These are phyloP conservation scores for Fusarium sulawesiense DNA, from an alignment of 2,329 filamentous ascomycete species.

Conservation along the genomic window DNA sequence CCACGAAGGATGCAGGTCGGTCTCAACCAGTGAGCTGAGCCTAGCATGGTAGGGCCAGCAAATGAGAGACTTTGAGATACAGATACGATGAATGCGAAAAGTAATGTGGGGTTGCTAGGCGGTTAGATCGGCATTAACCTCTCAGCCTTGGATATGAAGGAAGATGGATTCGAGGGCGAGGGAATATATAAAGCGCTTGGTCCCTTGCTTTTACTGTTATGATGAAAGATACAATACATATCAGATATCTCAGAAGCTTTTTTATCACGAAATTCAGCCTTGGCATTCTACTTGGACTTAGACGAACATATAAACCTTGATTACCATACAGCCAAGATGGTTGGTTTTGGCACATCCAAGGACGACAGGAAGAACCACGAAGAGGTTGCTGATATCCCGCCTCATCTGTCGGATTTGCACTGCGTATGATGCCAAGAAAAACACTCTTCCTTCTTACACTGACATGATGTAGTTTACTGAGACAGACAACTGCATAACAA, in stretches of 20 bases:
- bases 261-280: background rate
- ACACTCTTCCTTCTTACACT: background rate
- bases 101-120: background rate
- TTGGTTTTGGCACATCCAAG: slow-evolving; percentile 39
- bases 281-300: background rate
- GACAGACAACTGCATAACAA: slow-evolving; percentile 70
- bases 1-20: slow-evolving; percentile 12
- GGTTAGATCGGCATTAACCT: slow-evolving; percentile 8
- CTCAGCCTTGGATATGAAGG: slow-evolving; percentile 3
- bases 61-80: background rate
- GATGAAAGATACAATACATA: background rate
- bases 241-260: background rate
- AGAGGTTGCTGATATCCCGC: slow-evolving; percentile 53
- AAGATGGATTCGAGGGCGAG: background rate
- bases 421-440: slow-evolving; percentile 49
- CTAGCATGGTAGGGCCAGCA: slow-evolving; percentile 2
- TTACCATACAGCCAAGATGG: slow-evolving; percentile 38
- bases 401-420: slow-evolving; percentile 60
- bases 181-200: slow-evolving; percentile 25
- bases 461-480: slow-evolving; percentile 58
- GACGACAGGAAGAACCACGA: slow-evolving; percentile 41
- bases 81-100: slow-evolving; percentile 42
- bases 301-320: background rate
- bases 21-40: background rate
- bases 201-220: background rate